Percentiles rank a stretch among this genome's conserved stretches.
These are phyloP conservation scores for Teratosphaeria gauchensis DNA, from an alignment of 2,329 filamentous ascomycete species.

Conservation along the genomic window DNA sequence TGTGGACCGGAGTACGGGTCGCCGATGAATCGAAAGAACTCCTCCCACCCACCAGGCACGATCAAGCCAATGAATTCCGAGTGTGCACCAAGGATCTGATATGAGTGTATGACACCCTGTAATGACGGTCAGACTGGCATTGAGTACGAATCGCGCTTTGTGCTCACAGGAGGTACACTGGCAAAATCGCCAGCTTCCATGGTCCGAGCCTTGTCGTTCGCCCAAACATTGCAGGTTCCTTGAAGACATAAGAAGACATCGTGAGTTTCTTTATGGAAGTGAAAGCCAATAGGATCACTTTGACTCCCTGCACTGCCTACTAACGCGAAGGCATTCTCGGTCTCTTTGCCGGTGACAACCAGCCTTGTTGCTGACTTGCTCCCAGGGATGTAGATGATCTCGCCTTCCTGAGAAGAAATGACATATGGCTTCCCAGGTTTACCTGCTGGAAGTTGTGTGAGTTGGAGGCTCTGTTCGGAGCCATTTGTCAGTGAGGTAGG, in stretches of 20 bases:
- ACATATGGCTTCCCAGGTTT: constrained; percentile 14
- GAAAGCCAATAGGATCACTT: constrained; percentile 43
- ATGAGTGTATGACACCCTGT: constrained; percentile 46
- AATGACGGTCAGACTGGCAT: not conserved
- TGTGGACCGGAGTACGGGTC: constrained; percentile 40
- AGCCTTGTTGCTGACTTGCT: constrained; percentile 45
- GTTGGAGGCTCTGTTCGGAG: not conserved
- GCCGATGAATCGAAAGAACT: constrained; percentile 50
- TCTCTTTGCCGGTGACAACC: constrained; percentile 44
- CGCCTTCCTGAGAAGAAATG: constrained; percentile 33
- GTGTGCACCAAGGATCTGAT: constrained; percentile 44
- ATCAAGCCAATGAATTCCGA: constrained; percentile 47
- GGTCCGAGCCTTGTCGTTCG: constrained; percentile 46
- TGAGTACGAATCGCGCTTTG: not conserved
- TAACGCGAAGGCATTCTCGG: constrained; percentile 41
- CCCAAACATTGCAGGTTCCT: constrained; percentile 48
- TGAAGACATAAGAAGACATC: constrained; percentile 50
- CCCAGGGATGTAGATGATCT: constrained; percentile 43
- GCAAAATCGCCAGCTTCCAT: constrained; percentile 49
- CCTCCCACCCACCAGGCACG: constrained; percentile 49
- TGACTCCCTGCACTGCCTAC: constrained; percentile 41
- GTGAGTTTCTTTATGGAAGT: constrained; percentile 48
- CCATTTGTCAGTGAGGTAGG: not conserved
- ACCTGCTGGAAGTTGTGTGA: constrained; percentile 9
- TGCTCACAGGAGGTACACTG: constrained; percentile 45